Percentiles rank a stretch among this genome's conserved stretches.
phyloP scores from a whole-genome alignment of 441 rosid species.

The Aquilaria agallochum region DNA sequence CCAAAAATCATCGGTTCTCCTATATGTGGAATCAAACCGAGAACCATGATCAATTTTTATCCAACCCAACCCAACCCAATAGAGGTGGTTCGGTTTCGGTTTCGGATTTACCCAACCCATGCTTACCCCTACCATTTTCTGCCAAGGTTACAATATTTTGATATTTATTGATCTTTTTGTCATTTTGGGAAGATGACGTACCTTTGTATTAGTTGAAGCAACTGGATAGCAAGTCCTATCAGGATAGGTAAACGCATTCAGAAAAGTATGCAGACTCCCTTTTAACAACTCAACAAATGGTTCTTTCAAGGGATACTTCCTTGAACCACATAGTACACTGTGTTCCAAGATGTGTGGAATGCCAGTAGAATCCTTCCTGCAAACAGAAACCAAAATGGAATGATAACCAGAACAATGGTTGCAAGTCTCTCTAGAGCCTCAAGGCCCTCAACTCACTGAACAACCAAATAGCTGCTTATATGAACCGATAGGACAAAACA shows the following conservation, averaged over 20 bases:
- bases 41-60: no score
- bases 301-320: slow-evolving; percentile 94
- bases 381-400: slow-evolving; percentile 11
- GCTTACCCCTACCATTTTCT: no score
- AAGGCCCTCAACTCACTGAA: not conserved
- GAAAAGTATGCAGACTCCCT: slow-evolving; percentile 88
- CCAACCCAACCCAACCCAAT: no score
- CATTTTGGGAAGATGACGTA: slow-evolving; percentile 16
- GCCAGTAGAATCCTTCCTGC: slow-evolving; percentile 94
- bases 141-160: no score
- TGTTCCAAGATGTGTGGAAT: slow-evolving; percentile 98
- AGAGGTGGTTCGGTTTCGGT: no score
- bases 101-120: no score
- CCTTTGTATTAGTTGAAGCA: slow-evolving; percentile 92
- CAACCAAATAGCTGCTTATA: no score
- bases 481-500: no score
- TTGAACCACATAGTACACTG: slow-evolving; percentile 95
- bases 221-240: slow-evolving; percentile 99
- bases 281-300: slow-evolving; percentile 93
- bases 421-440: slow-evolving; percentile 1
- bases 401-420: not conserved
- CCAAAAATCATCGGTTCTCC: no score
- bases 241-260: slow-evolving; percentile 96
- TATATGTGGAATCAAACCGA: no score
- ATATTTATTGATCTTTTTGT: no score